Base-by-base conservation (phyloP, 768 basidiomycete species). In the Auriculariales sp. region DNA sequence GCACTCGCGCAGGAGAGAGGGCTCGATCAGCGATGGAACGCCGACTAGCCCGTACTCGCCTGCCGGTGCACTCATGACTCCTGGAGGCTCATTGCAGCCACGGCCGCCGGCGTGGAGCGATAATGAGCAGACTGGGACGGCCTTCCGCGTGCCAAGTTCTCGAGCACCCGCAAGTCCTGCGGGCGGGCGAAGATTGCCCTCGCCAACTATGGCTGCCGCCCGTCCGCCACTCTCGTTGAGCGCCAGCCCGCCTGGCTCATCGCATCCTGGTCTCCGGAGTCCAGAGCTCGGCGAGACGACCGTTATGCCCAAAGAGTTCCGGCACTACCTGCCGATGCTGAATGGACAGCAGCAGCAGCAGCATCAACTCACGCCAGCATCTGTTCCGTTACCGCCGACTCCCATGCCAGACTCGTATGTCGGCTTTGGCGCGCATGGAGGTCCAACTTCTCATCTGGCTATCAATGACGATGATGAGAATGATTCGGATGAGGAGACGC, bases 401-500 rank as follows among this genome's bases (percentile, higher is more conserved):
- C 39, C 39, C 12, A 5, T 15, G 5, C 39, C 39, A 12, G 19
- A 22, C 12, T 19, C 12, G 22, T 5, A 7, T 32, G 9, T 32
- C n/a, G n/a, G n/a, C 31, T 32, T 32, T 32, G 9, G 22, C 5
- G 19, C 19, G 7, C 19, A 44, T 25, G 10, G 19, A 44, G 24
- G 19, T 4, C 19, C 4, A 44, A n/a, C 27, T 22, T 27, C n/a
- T 29, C 46, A 17, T 48, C 46, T n/a, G n/a, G n/a, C n/a, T n/a
- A n/a, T n/a, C 0, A 17, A 49, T 31, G 45, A 29, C 28, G 54
- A 54, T 24, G 55, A 58, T 24, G 61, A 73, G 4, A 72, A 73
- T 36, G 77, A 74, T 17, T 74, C 72, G 7, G 77, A 77, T 47
- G 70, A 69, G 49, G 68, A 66, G 17, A 73, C 70, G 12, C 62